Conservation (phyloP, 225 moss, liverwort and hornwort genomes). For the Physcomitrium patens region DNA sequence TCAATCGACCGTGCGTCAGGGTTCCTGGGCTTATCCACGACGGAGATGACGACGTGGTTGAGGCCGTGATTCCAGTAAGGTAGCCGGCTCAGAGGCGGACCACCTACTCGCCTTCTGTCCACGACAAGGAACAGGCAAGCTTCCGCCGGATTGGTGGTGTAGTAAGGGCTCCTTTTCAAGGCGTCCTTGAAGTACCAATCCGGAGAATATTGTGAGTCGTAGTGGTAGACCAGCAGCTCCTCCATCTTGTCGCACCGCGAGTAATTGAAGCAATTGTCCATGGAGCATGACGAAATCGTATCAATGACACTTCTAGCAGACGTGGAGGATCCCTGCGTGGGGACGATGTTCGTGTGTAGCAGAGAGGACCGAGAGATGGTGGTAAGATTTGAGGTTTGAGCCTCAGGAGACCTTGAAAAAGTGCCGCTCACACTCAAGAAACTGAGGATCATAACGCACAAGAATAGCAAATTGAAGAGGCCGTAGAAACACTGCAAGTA, state of each 20-base stretch:
- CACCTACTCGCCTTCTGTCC: slow-evolving; percentile 23
- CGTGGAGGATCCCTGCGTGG: neutral
- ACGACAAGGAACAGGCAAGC: slow-evolving; percentile 52
- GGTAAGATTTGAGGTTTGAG: neutral
- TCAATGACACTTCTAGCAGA: neutral
- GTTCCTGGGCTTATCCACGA: slow-evolving; percentile 27
- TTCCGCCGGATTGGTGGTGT: slow-evolving; percentile 43
- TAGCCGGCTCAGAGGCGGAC: slow-evolving; percentile 31
- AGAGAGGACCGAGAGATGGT: slow-evolving; percentile 1
- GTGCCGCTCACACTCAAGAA: slow-evolving; percentile 34
- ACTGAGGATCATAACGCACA: slow-evolving; percentile 39
- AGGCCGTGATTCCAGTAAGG: slow-evolving; percentile 58
- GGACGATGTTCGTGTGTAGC: neutral
- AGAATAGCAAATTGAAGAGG: slow-evolving; percentile 44
- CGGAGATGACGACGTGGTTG: slow-evolving; percentile 51
- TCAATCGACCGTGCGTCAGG: slow-evolving; percentile 20
- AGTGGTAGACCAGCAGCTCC: slow-evolving; percentile 52
- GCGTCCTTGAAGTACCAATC: slow-evolving; percentile 49
- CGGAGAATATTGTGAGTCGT: slow-evolving; percentile 31
- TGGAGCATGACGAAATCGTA: slow-evolving; percentile 36
- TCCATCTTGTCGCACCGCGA: slow-evolving; percentile 53
- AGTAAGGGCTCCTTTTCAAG: slow-evolving; percentile 42
- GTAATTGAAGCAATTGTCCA: slow-evolving; percentile 55
- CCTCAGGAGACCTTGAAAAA: slow-evolving; percentile 12
- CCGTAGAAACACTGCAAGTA: slow-evolving; percentile 53